Evolutionary conservation across 768 basidiomycete species (phyloP).

Genomic region (Hygrocybe punicea): DNA sequence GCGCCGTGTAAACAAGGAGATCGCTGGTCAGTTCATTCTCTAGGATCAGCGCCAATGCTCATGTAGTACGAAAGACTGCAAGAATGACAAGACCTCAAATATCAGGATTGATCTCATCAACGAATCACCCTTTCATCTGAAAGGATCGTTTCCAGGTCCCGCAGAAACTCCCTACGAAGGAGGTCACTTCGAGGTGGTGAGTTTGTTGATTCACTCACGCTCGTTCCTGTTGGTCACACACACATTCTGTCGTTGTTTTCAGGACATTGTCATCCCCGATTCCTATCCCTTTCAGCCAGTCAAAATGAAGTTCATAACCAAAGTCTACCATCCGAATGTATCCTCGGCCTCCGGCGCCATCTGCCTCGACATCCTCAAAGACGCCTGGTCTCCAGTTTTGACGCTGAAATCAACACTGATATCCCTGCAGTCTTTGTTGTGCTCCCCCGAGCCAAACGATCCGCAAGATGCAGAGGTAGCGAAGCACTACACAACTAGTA

Average conservation of each 20-base stretch:
- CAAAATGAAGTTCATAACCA: slow-evolving; percentile 98
- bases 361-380: slow-evolving; percentile 83
- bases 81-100: slow-evolving; percentile 87
- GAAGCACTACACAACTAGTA: slow-evolving; percentile 91
- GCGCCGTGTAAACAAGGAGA: slow-evolving; percentile 92
- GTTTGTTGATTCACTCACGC: slow-evolving; percentile 36
- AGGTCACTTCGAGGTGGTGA: slow-evolving; percentile 85
- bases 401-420: slow-evolving; percentile 96
- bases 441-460: slow-evolving; percentile 92
- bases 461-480: slow-evolving; percentile 98
- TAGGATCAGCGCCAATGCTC: slow-evolving; percentile 3
- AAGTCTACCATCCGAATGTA: slow-evolving; percentile 94
- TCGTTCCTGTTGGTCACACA: background rate
- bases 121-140: slow-evolving; percentile 87
- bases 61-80: slow-evolving; percentile 71
- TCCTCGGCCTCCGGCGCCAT: slow-evolving; percentile 93
- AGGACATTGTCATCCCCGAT: slow-evolving; percentile 93
- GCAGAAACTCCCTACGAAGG: slow-evolving; percentile 92
- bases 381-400: slow-evolving; percentile 93
- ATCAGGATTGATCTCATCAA: slow-evolving; percentile 86
- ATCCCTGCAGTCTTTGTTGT: slow-evolving; percentile 88
- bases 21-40: slow-evolving; percentile 53
- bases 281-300: slow-evolving; percentile 90
- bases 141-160: slow-evolving; percentile 87
- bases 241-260: slow-evolving; percentile 4